Evolutionary conservation across 2,329 filamentous ascomycete species (phyloP).

Genomic region (Penicillium sp.): DNA sequence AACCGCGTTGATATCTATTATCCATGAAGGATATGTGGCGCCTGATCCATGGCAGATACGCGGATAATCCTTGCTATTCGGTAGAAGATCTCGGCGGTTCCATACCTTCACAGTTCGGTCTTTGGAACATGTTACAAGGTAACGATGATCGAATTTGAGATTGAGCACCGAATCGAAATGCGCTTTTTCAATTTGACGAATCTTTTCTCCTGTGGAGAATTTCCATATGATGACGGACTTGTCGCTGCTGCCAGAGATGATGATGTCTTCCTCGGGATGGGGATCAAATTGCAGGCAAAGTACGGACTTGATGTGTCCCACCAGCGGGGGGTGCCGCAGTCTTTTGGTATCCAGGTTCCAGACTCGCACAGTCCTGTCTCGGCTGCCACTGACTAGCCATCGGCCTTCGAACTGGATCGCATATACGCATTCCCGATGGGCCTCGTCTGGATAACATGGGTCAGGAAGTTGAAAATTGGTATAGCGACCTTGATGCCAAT

Average conservation of each 20-base stretch:
- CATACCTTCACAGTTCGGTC: conserved; percentile 97
- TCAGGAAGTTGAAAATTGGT: conserved; percentile 89
- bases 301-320: conserved; percentile 80
- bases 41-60: conserved; percentile 41
- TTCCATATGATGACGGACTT: conserved; percentile 86
- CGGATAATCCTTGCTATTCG: conserved; percentile 47
- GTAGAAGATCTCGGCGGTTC: conserved; percentile 69
- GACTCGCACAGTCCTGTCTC: conserved; percentile 81
- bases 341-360: conserved; percentile 85
- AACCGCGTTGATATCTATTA: conserved; percentile 49
- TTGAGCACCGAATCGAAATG: conserved; percentile 92
- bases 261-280: conserved; percentile 78
- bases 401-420: conserved; percentile 84
- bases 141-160: conserved; percentile 84
- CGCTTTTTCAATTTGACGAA: conserved; percentile 72
- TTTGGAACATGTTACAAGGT: conserved; percentile 94
- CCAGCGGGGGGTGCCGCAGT: conserved; percentile 69
- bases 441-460: conserved; percentile 73
- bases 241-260: conserved; percentile 95
- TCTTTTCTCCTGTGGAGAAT: conserved; percentile 82
- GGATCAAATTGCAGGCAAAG: conserved; percentile 94
- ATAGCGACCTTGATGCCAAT: conserved; percentile 82
- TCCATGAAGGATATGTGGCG: conserved; percentile 53
- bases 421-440: conserved; percentile 90
- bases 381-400: conserved; percentile 87